A percentile compares a stretch with the other conserved stretches of the same genome.
Conservation (phyloP, 2,329 filamentous ascomycete species). For the Pseudocercospora musae region DNA sequence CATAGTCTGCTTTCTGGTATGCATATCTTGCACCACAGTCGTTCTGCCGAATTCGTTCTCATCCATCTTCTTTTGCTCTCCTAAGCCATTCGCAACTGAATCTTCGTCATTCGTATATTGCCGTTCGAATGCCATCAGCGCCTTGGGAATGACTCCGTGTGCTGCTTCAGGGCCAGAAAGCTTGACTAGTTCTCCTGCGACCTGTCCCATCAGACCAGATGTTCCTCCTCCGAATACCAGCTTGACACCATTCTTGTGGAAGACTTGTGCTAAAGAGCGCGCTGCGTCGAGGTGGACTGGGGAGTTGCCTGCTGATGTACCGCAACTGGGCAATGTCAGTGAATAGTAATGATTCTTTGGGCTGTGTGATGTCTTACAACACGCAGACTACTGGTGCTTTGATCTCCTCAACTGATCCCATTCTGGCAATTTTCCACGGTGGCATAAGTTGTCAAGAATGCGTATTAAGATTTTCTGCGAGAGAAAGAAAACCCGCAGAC, state of each 20-base stretch:
- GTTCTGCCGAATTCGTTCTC: constrained; percentile 71
- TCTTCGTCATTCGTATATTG: constrained; percentile 38
- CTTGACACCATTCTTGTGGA: constrained; percentile 72
- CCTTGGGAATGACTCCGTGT: constrained; percentile 88
- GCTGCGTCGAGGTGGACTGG: constrained; percentile 75
- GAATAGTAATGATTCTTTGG: not conserved
- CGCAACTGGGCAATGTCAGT: constrained; percentile 59
- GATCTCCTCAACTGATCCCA: constrained; percentile 4
- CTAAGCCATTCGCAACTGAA: constrained; percentile 30
- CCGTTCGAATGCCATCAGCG: constrained; percentile 56
- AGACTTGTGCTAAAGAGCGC: constrained; percentile 65
- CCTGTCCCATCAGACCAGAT: constrained; percentile 89
- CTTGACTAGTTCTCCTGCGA: constrained; percentile 81
- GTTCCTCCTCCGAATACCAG: constrained; percentile 95
- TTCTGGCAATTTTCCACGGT: not conserved
- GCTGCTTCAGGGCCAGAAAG: constrained; percentile 76
- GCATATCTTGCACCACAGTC: constrained; percentile 94
- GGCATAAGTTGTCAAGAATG: not conserved
- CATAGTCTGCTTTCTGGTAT: constrained; percentile 93
- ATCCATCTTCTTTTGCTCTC: constrained; percentile 50
- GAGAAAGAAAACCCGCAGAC: not conserved
- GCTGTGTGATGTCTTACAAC: constrained; percentile 55
- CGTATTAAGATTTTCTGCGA: not conserved
- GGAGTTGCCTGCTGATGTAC: constrained; percentile 70
- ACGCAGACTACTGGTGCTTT: constrained; percentile 74